Percentiles rank a stretch among this genome's conserved stretches.
Evolutionary conservation across 176 grass and related monocot genomes (phyloP).

Genomic region (Neostapfia colusana): DNA sequence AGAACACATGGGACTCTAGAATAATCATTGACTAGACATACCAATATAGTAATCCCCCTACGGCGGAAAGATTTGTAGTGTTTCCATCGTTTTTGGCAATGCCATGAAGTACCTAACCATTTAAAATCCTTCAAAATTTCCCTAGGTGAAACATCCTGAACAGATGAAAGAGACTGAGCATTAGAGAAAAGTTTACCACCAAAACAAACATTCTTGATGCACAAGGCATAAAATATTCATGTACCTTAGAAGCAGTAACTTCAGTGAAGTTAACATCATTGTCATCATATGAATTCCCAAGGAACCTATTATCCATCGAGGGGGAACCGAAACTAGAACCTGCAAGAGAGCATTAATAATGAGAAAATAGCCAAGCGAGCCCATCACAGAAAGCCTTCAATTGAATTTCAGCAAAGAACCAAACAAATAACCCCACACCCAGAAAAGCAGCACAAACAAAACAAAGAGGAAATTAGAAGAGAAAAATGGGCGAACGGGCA

Average conservation of each 20-base stretch:
- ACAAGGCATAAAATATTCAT: too few relatives aligned
- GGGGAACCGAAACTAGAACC: slow-evolving; percentile 36
- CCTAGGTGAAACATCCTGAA: slow-evolving; percentile 58
- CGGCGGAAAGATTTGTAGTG: slow-evolving; percentile 80
- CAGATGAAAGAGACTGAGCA: not conserved
- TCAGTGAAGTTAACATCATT: slow-evolving; percentile 46
- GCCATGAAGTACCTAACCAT: slow-evolving; percentile 73
- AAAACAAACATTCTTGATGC: too few relatives aligned
- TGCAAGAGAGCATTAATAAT: slow-evolving; percentile 33
- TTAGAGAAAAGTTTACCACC: slow-evolving; percentile 16
- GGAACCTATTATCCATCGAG: slow-evolving; percentile 44
- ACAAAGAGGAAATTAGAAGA: not conserved
- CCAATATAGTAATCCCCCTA: slow-evolving; percentile 80
- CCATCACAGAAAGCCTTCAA: not conserved
- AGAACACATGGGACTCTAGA: not conserved
- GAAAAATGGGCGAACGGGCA: not conserved
- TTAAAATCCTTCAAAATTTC: slow-evolving; percentile 51
- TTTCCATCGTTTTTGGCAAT: slow-evolving; percentile 66
- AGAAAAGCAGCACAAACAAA: slow-evolving; percentile 10
- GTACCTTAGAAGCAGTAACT: slow-evolving; percentile 61
- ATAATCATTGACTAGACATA: slow-evolving; percentile 33
- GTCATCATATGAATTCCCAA: slow-evolving; percentile 33
- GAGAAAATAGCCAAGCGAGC: not conserved
- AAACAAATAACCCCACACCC: not conserved
- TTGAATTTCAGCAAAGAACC: not conserved